Evolutionary conservation across 148 eudicot genomes (phyloP).

Genomic region (Silene latifolia): DNA sequence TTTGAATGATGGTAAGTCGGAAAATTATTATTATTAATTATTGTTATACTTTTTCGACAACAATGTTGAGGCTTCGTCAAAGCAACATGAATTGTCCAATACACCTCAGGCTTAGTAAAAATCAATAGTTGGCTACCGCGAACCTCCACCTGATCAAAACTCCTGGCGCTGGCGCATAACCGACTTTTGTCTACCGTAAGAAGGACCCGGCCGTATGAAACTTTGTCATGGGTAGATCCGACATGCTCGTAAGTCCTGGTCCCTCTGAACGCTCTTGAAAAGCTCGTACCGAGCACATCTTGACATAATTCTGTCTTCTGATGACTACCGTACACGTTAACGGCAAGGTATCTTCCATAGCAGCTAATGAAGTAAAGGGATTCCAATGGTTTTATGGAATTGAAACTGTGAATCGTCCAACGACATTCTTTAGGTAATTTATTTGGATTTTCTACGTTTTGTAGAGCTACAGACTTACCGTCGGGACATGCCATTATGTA

Average conservation of each 20-base stretch:
- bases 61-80: too few relatives aligned
- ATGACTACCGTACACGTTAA: background rate
- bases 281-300: background rate
- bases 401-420: background rate
- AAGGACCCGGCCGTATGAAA: too few relatives aligned
- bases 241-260: too few relatives aligned
- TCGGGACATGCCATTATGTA: background rate
- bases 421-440: background rate
- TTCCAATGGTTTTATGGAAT: too few relatives aligned
- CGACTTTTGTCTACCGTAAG: too few relatives aligned
- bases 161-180: too few relatives aligned
- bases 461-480: background rate
- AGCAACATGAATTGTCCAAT: background rate
- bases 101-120: background rate
- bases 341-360: background rate
- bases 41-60: too few relatives aligned
- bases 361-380: background rate
- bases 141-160: background rate
- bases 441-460: background rate
- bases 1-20: too few relatives aligned
- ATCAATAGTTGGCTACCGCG: background rate
- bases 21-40: too few relatives aligned
- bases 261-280: background rate
- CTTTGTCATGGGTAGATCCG: too few relatives aligned
- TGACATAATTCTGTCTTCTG: background rate